A percentile compares a stretch with the other conserved stretches of the same genome.
Evolutionary conservation across 225 moss, liverwort and hornwort species (phyloP).

Genomic region (Ulota crispa): DNA sequence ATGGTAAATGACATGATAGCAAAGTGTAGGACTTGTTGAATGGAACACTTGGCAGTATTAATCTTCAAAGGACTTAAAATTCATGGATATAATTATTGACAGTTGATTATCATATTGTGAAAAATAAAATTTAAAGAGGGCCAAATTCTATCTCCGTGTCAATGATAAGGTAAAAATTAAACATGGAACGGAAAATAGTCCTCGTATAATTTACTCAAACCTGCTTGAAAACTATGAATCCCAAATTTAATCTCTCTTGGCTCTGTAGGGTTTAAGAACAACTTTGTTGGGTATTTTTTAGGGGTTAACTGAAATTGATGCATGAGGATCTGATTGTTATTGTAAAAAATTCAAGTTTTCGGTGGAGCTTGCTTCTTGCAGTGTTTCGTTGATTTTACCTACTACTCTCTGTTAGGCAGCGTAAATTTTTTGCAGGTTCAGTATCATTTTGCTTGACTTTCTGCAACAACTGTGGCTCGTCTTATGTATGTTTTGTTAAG

Average conservation of each 20-base stretch:
- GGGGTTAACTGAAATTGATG: neutral
- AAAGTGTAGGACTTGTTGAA: neutral
- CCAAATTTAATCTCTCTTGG: neutral
- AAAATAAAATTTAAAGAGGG: neutral
- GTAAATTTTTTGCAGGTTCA: neutral
- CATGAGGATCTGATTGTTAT: neutral
- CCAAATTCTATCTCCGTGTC: no score
- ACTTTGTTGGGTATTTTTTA: neutral
- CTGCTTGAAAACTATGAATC: neutral
- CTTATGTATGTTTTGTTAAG: neutral
- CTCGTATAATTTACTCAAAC: neutral
- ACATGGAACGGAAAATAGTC: no score
- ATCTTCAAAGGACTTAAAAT: neutral
- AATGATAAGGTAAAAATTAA: no score
- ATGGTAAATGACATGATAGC: neutral
- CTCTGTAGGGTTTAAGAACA: no score
- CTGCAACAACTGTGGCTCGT: neutral
- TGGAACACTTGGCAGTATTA: neutral
- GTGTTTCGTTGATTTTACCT: neutral
- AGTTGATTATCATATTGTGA: neutral
- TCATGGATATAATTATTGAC: neutral
- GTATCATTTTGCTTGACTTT: neutral
- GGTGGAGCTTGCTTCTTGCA: constrained; percentile 1
- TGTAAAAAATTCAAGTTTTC: neutral
- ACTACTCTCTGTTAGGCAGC: constrained; percentile 5